Evolutionary conservation across 2,329 filamentous ascomycete genomes (phyloP), one percentile per base, ranked within the genome.

Genomic region (Moelleriella libera): DNA sequence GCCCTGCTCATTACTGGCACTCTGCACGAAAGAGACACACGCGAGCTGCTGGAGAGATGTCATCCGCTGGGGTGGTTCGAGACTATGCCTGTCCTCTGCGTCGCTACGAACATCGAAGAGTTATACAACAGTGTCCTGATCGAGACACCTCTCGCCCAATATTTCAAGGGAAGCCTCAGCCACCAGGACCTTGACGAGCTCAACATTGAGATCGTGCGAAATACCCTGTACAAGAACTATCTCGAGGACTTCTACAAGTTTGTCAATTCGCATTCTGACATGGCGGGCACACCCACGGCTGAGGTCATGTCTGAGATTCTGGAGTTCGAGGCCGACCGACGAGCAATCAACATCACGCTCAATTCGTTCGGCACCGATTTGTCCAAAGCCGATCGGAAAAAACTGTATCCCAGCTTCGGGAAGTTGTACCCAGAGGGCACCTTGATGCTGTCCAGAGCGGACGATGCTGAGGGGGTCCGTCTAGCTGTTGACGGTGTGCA

Each of bases 141-240:
- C 55, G 92, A 98, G 71, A 98, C 92, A 4, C 92, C 92, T 5
- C 75, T 98, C 44, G 92, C 92, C 11, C 83, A 88, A 7, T 98
- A 94, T 70, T 98, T 98, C 78, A 97, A 98, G 71, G 88, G 88
- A 57, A 94, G 85, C 56, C 75, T 98, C 51, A 94, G 85, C 68
- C 89, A 96, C 66, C 88, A 96, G 65, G 92, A 98, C 63, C 76
- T 98, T 45, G 92, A 98, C 67, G 94, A 98, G 72, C 75, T 98
- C 60, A 98, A 98, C 70, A 98, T 98, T 58, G 92, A 98, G 70
- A 98, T 98, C 65, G 86, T 98, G 49, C 84, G 94, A 53, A 98
- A 98, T 68, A 98, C 89, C 1, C 74, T 98, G 37, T 98, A 97
- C 75, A 98, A 98, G 77, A 97, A 97, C 73, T 98, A 98, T 63